Conservation (phyloP, 352 stramenopile genomes). For the Phytopythium mirpurense region DNA sequence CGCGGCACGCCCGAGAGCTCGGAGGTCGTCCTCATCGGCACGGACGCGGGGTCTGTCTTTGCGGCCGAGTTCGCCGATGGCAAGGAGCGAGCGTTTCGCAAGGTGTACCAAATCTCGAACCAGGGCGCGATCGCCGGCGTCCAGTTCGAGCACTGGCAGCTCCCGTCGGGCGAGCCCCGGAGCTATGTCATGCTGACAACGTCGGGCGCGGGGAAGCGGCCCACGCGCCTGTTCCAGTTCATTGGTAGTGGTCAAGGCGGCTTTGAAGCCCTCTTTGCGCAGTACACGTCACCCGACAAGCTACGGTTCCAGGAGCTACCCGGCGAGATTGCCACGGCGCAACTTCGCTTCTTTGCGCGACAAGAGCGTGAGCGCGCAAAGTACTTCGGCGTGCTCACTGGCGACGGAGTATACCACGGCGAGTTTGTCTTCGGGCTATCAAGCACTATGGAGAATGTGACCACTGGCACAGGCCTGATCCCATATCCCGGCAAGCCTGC, state of each 20-base stretch:
- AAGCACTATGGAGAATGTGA: constrained; percentile 78
- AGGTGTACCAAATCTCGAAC: constrained; percentile 88
- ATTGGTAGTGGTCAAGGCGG: constrained; percentile 53
- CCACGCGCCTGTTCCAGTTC: constrained; percentile 91
- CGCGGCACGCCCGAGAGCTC: constrained; percentile 49
- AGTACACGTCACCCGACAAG: constrained; percentile 75
- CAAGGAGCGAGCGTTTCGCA: constrained; percentile 84
- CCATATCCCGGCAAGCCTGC: constrained; percentile 56
- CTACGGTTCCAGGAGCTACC: constrained; percentile 89
- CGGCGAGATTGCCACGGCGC: constrained; percentile 73
- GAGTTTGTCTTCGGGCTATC: constrained; percentile 70
- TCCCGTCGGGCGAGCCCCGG: constrained; percentile 41
- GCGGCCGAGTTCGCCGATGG: constrained; percentile 81
- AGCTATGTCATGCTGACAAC: constrained; percentile 84
- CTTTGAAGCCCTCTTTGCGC: constrained; percentile 82
- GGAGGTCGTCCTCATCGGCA: constrained; percentile 75
- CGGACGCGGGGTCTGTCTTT: constrained; percentile 69
- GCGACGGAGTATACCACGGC: constrained; percentile 88
- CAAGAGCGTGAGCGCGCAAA: constrained; percentile 76
- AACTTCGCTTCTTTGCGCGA: constrained; percentile 76
- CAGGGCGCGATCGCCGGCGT: constrained; percentile 77
- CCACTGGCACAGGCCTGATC: constrained; percentile 66
- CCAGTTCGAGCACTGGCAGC: constrained; percentile 77
- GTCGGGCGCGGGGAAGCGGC: constrained; percentile 77
- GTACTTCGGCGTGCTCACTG: constrained; percentile 89